Evolutionary conservation across 73 alveolate species (phyloP).

Genomic region (Uronychia setigera): DNA sequence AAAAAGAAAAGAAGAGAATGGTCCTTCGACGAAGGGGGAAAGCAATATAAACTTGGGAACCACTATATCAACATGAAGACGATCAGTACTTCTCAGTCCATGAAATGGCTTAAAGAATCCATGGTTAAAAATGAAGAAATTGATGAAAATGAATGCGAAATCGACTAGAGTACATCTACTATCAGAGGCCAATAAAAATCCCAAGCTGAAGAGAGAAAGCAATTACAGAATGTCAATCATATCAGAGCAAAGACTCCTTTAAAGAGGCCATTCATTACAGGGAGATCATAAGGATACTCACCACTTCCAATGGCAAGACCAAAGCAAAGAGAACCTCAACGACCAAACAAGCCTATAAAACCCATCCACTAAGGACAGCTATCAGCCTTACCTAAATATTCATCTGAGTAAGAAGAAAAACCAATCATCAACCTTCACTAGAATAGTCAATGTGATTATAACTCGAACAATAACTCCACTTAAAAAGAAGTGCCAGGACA

Average conservation of each 20-base stretch:
- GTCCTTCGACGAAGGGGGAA: background rate
- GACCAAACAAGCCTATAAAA: background rate
- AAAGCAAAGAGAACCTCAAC: background rate
- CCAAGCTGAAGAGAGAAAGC: background rate
- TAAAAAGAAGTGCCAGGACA: too few relatives aligned
- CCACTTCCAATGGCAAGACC: background rate
- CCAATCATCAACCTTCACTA: too few relatives aligned
- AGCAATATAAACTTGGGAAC: background rate
- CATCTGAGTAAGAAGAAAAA: too few relatives aligned
- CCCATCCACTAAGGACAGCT: too few relatives aligned
- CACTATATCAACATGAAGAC: background rate
- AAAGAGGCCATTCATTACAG: background rate
- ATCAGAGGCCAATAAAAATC: background rate
- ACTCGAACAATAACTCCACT: too few relatives aligned
- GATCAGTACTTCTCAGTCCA: background rate
- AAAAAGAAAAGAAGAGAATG: background rate
- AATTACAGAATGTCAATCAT: background rate
- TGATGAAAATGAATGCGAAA: background rate
- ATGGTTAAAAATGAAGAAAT: background rate
- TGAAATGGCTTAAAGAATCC: conserved; percentile 2
- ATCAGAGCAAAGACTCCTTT: background rate
- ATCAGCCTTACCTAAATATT: too few relatives aligned
- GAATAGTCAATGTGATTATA: too few relatives aligned
- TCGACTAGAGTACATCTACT: background rate
- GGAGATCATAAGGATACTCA: background rate